Base-by-base conservation (phyloP, 805 yeast species). In the Vanderwaltozyma tropicalis region DNA sequence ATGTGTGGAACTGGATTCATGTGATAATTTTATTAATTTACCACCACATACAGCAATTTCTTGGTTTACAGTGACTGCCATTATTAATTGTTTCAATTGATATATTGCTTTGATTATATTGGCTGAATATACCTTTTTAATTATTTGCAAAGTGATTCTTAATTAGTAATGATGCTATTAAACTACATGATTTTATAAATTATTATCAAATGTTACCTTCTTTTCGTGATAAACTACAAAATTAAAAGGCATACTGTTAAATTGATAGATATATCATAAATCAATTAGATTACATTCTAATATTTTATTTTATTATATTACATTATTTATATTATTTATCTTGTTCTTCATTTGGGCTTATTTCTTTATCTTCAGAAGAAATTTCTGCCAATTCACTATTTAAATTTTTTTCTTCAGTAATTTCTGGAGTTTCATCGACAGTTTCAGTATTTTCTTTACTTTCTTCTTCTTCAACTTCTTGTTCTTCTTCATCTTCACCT, bases 41-140 rank as follows among this genome's bases (percentile, higher is more conserved):
- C 98, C 98, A 3, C 80, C 86, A 52, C 79, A 81, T 43, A 73
- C 72, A 12, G 34, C 45, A 46, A 81, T 76, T 42, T 71, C 74
- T 18, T 74, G 67, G 21, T 68, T 67, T 13, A 67, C 65, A 30
- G 62, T 69, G 52, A 80, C 73, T 8, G 76, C 47, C 77, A 71
- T 72, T 36, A 11, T 32, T 11, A 3, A 7, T 17, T 11, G 8
- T 4, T n/a, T 22, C n/a, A n/a, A n/a, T n/a, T n/a, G n/a, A n/a
- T n/a, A n/a, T n/a, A n/a, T n/a, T n/a, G n/a, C n/a, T n/a, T n/a
- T n/a, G n/a, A n/a, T n/a, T n/a, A n/a, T n/a, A n/a, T n/a, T n/a
- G n/a, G n/a, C n/a, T n/a, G n/a, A n/a, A n/a, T n/a, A n/a, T n/a
- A n/a, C n/a, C n/a, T n/a, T n/a, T n/a, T n/a, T n/a, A n/a, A n/a